Base-by-base conservation (phyloP, 306 rosid species). In the Lablab purpureus region DNA sequence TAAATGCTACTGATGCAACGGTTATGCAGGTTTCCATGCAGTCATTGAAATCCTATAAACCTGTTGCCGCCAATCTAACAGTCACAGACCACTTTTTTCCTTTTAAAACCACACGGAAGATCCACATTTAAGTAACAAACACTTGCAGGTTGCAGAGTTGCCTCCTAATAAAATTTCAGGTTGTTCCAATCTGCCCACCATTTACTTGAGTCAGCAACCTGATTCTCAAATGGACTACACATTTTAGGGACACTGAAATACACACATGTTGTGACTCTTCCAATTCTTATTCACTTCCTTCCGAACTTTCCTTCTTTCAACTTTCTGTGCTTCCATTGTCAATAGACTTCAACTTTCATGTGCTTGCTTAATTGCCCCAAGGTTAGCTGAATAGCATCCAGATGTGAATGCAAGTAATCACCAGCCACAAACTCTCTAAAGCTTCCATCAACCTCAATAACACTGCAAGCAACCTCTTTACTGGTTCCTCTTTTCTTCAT, bases 391-490 rank as follows among this genome's bases (percentile, higher is more conserved):
- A 85, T 71, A 75, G 17, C 56, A 18, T 86, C 90, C 4, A 36
- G 52, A 68, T 72, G 55, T 0, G 85, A 76, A 64, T 80, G 77
- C 81, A 58, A 54, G 66, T 72, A 62, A 73, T 79, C 55, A 64
- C 91, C 92, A 18, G 90, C 90, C 46, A 79, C 86, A 83, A 90
- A 88, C 76, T 90, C 90, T 65, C 21, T 80, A 73, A 89, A 84
- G 67, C 56, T 83, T 75, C 87, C 91, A 76, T 86, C 87, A 59
- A 89, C 79, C 81, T 87, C 93, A 77, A 93, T 81, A 56, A 84
- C 82, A 74, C 93, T 93, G 71, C 80, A 87, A 49, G 90, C 94
- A 19, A 87, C 84, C 79, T 85, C 94, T 86, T 90, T 93, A 74
- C 58, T 64, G 45, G 84, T 83, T 79, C 87, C 90, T 71, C 78